phyloP scores from a whole-genome alignment of 352 stramenopile species.

The Peronosclerospora sorghi region DNA sequence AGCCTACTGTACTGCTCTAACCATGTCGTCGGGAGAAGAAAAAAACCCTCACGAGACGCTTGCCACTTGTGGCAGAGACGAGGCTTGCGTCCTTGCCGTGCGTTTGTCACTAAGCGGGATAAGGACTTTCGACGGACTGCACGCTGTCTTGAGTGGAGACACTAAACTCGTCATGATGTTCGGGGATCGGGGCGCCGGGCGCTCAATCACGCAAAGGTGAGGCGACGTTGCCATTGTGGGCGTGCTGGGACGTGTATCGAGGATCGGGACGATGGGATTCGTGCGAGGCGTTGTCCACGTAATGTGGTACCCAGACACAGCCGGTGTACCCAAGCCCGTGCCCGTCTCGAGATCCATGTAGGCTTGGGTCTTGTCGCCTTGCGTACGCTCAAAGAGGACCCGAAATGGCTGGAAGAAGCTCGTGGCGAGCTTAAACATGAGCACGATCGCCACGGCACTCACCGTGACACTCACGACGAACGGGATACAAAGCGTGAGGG shows the following conservation, averaged over 20 bases:
- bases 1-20: too few species aligned
- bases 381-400: slow-evolving; percentile 2
- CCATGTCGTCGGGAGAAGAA: too few species aligned
- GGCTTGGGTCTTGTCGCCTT: slow-evolving; percentile 5
- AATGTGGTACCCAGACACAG: slow-evolving; percentile 17
- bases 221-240: slow-evolving; percentile 1
- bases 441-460: slow-evolving; percentile 17
- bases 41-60: not conserved
- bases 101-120: not conserved
- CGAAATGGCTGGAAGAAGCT: slow-evolving; percentile 1
- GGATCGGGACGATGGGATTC: slow-evolving; percentile 8
- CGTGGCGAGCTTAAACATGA: slow-evolving; percentile 30
- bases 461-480: slow-evolving; percentile 25
- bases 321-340: slow-evolving; percentile 5
- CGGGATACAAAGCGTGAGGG: slow-evolving; percentile 9
- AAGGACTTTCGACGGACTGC: slow-evolving; percentile 13
- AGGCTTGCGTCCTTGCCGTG: not conserved
- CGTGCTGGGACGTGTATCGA: not conserved
- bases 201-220: slow-evolving; percentile 4
- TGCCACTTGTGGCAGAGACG: not conserved
- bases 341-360: slow-evolving; percentile 16
- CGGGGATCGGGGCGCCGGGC: slow-evolving; percentile 12
- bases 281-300: slow-evolving; percentile 12
- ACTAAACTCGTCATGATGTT: slow-evolving; percentile 19
- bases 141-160: slow-evolving; percentile 17